Percentiles rank a stretch among this genome's conserved stretches.
Conservation (phyloP, 139 green algal species). For the Micractinium sp. region DNA sequence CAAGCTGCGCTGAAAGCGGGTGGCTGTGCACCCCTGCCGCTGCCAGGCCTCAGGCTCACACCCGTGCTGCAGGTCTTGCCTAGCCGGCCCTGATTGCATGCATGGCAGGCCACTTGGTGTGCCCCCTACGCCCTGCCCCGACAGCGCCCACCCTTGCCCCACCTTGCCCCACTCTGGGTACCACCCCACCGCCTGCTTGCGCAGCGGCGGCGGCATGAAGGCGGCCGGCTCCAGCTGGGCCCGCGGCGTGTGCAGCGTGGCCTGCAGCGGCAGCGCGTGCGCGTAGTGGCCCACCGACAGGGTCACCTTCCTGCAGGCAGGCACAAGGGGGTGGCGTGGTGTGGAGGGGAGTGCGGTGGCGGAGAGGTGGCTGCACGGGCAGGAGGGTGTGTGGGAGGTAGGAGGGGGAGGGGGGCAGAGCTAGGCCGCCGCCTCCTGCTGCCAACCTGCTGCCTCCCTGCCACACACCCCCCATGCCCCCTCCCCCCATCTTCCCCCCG, state of each 20-base stretch:
- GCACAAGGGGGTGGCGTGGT: no score
- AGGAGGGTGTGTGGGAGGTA: no score
- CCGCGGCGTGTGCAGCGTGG: background rate
- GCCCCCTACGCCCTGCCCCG: no score
- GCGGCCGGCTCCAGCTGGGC: background rate
- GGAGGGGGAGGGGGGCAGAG: background rate
- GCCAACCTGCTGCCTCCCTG: no score
- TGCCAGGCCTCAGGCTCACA: background rate
- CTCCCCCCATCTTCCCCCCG: background rate
- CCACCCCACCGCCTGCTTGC: conserved; percentile 5
- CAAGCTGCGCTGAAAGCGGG: no score
- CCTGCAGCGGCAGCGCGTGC: background rate
- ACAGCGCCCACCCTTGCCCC: background rate
- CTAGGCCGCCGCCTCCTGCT: no score
- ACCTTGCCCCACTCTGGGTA: conserved; percentile 27
- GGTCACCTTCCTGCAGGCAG: background rate
- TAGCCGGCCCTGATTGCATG: no score
- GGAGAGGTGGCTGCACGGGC: background rate
- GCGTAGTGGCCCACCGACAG: conserved; percentile 2
- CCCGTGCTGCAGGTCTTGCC: background rate
- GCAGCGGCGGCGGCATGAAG: conserved; percentile 28
- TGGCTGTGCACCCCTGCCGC: no score
- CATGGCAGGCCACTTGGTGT: no score
- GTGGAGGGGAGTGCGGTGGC: background rate
- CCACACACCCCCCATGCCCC: background rate